Percentiles rank a stretch among this genome's conserved stretches.
Conservation (phyloP, 2,329 filamentous ascomycete genomes). For the Sclerotinia glacialis region DNA sequence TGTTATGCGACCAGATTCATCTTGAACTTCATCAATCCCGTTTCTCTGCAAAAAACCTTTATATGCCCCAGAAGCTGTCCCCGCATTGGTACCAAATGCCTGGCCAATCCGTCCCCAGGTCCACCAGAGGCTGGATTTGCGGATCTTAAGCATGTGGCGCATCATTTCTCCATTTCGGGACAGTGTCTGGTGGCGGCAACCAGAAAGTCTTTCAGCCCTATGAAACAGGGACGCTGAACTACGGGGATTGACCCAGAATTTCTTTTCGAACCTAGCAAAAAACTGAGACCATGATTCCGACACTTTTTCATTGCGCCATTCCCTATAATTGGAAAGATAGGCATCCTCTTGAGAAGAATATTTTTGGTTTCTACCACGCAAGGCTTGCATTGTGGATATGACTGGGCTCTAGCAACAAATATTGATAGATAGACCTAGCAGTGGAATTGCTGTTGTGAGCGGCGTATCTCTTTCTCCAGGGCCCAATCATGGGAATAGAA, state of each 20-base stretch:
- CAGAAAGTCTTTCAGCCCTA: conserved; percentile 2
- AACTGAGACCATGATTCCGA: conserved; percentile 12
- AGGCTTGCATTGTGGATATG: background rate
- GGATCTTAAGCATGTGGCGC: background rate
- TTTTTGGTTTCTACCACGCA: background rate
- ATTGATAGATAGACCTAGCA: background rate
- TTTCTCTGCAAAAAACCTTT: background rate
- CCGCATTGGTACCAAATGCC: conserved; percentile 5
- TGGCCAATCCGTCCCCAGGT: conserved; percentile 6
- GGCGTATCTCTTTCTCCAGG: background rate
- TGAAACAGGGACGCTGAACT: background rate
- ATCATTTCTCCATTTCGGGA: background rate
- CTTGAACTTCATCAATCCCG: background rate
- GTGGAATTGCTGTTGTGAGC: background rate
- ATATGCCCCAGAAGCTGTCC: conserved; percentile 1
- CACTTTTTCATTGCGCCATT: background rate
- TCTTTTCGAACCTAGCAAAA: background rate
- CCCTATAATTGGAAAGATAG: background rate
- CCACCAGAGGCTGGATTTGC: conserved; percentile 3
- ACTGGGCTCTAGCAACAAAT: background rate
- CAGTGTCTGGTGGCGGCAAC: background rate
- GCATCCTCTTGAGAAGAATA: conserved; percentile 1
- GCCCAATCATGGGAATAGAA: background rate
- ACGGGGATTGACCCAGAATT: conserved; percentile 2
- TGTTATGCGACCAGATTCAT: background rate